Conservation (phyloP, 208 protist genomes). For the Endotrypanum monterogeii region DNA sequence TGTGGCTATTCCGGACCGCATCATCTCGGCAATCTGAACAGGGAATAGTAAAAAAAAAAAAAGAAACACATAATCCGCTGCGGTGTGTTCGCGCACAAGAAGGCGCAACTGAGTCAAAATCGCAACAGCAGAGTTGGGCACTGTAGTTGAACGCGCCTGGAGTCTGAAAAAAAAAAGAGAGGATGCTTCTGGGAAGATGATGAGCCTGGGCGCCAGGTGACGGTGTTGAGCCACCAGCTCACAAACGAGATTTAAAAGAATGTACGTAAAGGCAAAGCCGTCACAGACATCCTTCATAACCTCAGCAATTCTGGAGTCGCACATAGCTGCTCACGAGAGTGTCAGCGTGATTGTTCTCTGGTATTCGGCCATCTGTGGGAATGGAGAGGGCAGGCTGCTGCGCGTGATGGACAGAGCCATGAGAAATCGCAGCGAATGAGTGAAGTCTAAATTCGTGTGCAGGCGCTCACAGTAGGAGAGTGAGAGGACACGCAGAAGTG, state of each 20-base stretch:
- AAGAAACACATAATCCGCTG: not conserved
- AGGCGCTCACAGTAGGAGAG: constrained; percentile 38
- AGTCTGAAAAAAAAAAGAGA: not conserved
- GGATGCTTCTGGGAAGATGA: not conserved
- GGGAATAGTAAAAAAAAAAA: no score
- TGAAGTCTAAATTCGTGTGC: constrained; percentile 39
- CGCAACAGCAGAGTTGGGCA: not conserved
- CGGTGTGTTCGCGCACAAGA: no score
- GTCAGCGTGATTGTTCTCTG: constrained; percentile 18
- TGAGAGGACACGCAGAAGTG: constrained; percentile 33
- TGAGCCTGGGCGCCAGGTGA: not conserved
- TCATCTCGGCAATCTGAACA: not conserved
- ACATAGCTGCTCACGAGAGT: not conserved
- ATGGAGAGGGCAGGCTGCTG: constrained; percentile 14
- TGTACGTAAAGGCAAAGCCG: not conserved
- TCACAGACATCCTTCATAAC: not conserved
- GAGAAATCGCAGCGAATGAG: constrained; percentile 29
- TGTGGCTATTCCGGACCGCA: not conserved
- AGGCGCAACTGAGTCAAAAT: not conserved
- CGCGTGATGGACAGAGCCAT: constrained; percentile 20
- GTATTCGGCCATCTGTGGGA: constrained; percentile 5
- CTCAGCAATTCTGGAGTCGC: not conserved
- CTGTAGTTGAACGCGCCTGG: not conserved
- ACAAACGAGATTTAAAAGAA: no score
- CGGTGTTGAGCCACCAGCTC: not conserved